phyloP scores from a whole-genome alignment of 2,329 filamentous ascomycete genomes.

The Penicillium sp. region DNA sequence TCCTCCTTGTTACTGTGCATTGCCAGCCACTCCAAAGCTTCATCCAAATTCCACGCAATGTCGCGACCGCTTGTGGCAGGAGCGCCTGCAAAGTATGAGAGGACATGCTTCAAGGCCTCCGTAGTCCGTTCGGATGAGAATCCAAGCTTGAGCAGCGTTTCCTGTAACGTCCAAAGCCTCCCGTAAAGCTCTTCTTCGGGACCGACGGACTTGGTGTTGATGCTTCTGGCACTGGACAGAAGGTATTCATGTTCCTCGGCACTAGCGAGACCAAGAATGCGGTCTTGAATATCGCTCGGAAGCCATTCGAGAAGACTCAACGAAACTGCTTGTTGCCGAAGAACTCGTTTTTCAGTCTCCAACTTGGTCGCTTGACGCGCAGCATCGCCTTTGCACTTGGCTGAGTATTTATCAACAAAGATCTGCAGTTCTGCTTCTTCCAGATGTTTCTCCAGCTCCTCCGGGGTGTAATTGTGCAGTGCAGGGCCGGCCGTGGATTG shows the following conservation, averaged over 20 bases:
- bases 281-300: slow-evolving; percentile 68
- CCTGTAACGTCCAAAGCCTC: slow-evolving; percentile 77
- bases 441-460: slow-evolving; percentile 83
- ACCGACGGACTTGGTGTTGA: slow-evolving; percentile 35
- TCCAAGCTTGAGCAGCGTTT: slow-evolving; percentile 62
- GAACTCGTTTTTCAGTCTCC: slow-evolving; percentile 76
- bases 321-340: slow-evolving; percentile 70
- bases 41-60: slow-evolving; percentile 76
- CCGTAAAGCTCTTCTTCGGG: slow-evolving; percentile 72
- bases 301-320: slow-evolving; percentile 74
- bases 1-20: slow-evolving; percentile 64
- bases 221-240: slow-evolving; percentile 21
- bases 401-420: slow-evolving; percentile 74
- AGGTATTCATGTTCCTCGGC: slow-evolving; percentile 38
- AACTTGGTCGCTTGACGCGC: slow-evolving; percentile 69
- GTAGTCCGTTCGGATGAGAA: slow-evolving; percentile 61
- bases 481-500: slow-evolving; percentile 23
- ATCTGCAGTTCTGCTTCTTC: slow-evolving; percentile 86
- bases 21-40: slow-evolving; percentile 86
- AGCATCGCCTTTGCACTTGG: slow-evolving; percentile 73
- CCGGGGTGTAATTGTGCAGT: slow-evolving; percentile 61
- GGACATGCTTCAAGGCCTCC: slow-evolving; percentile 58
- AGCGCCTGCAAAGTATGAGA: slow-evolving; percentile 62
- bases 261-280: slow-evolving; percentile 61
- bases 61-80: slow-evolving; percentile 52